Conservation (phyloP, 2,329 filamentous ascomycete species). For the Fusarium chlamydosporum region DNA sequence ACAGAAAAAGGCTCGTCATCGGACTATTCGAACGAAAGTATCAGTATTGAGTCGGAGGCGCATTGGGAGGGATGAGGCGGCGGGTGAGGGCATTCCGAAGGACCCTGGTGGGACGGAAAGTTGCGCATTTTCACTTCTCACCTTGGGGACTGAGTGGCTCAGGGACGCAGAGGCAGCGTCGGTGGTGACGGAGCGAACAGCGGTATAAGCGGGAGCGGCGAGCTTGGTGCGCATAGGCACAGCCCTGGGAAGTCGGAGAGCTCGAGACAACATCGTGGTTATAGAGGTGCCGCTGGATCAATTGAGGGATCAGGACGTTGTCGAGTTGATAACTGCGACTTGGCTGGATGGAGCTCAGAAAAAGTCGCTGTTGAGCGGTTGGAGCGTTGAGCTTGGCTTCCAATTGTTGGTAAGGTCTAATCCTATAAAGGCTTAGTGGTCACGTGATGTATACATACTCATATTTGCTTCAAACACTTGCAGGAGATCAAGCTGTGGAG, state of each 20-base stretch:
- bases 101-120: constrained; percentile 37
- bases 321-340: constrained; percentile 53
- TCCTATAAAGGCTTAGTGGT: constrained; percentile 45
- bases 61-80: neutral
- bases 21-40: constrained; percentile 68
- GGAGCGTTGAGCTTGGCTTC: constrained; percentile 57
- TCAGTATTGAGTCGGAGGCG: constrained; percentile 34
- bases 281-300: constrained; percentile 53
- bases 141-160: constrained; percentile 76
- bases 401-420: constrained; percentile 58
- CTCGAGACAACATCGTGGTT: constrained; percentile 77
- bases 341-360: constrained; percentile 58
- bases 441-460: constrained; percentile 43
- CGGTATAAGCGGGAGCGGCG: constrained; percentile 61
- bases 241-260: constrained; percentile 73
- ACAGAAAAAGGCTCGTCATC: constrained; percentile 95
- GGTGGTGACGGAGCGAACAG: constrained; percentile 87
- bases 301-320: constrained; percentile 52
- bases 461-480: neutral
- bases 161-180: constrained; percentile 93
- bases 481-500: neutral
- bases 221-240: constrained; percentile 68
- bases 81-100: constrained; percentile 16
- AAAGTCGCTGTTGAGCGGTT: constrained; percentile 60
- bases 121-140: constrained; percentile 53